phyloP scores from a whole-genome alignment of 495 filamentous ascomycete species.

The Hypoxylon fragiforme region DNA sequence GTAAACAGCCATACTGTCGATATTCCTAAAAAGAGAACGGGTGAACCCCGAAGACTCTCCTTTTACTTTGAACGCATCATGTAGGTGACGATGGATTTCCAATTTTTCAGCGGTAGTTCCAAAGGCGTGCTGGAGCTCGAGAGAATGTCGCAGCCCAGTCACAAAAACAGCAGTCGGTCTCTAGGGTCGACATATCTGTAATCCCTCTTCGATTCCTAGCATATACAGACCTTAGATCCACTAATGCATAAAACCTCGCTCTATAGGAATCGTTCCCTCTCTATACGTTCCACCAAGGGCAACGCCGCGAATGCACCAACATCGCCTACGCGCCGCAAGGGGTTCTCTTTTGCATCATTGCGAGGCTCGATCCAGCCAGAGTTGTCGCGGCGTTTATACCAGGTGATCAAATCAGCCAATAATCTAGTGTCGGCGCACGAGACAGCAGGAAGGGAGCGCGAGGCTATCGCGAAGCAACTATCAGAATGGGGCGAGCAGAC shows the following conservation, averaged over 20 bases:
- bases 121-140: slow-evolving; percentile 37
- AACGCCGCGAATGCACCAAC: slow-evolving; percentile 48
- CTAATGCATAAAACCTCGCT: slow-evolving; percentile 27
- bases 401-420: slow-evolving; percentile 91
- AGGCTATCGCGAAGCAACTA: slow-evolving; percentile 84
- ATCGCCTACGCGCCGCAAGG: slow-evolving; percentile 31
- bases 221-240: not conserved
- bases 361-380: slow-evolving; percentile 82
- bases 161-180: slow-evolving; percentile 21
- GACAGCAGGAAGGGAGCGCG: slow-evolving; percentile 75
- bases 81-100: slow-evolving; percentile 40
- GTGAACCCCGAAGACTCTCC: not conserved
- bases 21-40: slow-evolving; percentile 6
- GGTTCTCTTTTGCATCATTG: slow-evolving; percentile 79
- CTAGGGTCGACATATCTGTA: slow-evolving; percentile 37
- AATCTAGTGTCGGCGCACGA: slow-evolving; percentile 80
- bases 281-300: slow-evolving; percentile 57
- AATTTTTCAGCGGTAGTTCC: slow-evolving; percentile 33
- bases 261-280: slow-evolving; percentile 53
- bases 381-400: slow-evolving; percentile 80
- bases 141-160: slow-evolving; percentile 24
- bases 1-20: slow-evolving; percentile 12
- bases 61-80: slow-evolving; percentile 23
- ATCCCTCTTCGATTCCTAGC: slow-evolving; percentile 12
- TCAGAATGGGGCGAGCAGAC: slow-evolving; percentile 95